Evolutionary conservation across 768 basidiomycete species (phyloP), one percentile per base, ranked within the genome.

Genomic region (Auricularia heimuer): DNA sequence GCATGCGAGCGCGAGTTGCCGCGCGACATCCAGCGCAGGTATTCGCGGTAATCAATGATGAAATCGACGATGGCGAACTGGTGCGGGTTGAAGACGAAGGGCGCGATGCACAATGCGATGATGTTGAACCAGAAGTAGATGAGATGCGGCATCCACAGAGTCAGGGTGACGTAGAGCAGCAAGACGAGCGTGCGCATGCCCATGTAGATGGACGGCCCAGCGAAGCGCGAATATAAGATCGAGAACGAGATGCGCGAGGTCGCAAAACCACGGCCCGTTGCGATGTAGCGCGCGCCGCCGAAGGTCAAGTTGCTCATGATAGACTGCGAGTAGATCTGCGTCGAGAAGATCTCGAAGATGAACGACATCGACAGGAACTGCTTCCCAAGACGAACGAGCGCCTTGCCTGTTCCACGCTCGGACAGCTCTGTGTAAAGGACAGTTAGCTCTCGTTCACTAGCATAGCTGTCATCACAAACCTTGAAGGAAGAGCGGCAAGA

Each of bases 1-100:
- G 85, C 90, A 76, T 99, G 97, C 24, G 94, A 93, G 37, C 94
- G 84, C 45, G 97, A 98, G 79, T 99, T 99, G 63, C 97, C 97
- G 62, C 97, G 86, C 39, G 88, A 95, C 95, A 99, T 98, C 97
- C 97, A 99, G 68, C 97, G 85, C 68, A 99, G 78, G 79, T 94
- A 98, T 78, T 98, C 96, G 70, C 96, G 92, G 71, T 94, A 94
- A 77, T 99, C 97, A 73, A 98, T 91, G 75, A 98, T 84, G 76
- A 95, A 99, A 76, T 99, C 97, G 45, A 94, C 85, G 75, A 94
- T 89, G 21, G 92, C 91, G 79, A 99, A 99, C 76, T 98, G 97
- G 75, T 99, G 97, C n/a, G 97, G 97, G 74, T 98, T 99, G 85
- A 98, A 99, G 71, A 98, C 75, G 89, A 99, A 99, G 7, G 97